A percentile compares a stretch with the other conserved stretches of the same genome.
Conservation (phyloP, 106 monocot genomes). For the Cymbidium sinense region DNA sequence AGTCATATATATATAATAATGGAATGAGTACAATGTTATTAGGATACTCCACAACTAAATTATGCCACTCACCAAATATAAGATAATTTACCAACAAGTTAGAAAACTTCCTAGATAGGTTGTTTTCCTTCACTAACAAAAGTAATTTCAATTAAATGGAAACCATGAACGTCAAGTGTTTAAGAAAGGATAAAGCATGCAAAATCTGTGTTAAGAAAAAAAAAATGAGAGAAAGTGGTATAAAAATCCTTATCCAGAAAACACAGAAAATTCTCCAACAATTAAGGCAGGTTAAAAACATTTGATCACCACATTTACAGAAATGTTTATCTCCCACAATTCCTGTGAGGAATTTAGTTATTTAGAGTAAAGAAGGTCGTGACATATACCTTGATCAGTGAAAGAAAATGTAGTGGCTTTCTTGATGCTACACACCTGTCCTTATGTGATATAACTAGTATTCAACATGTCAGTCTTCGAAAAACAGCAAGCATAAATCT, state of each 20-base stretch:
- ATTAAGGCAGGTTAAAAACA: background rate
- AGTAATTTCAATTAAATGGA: too few species aligned
- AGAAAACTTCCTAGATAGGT: too few species aligned
- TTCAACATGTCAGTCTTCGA: background rate
- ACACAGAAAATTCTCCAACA: background rate
- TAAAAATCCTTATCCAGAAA: background rate
- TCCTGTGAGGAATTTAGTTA: background rate
- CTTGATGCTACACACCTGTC: background rate
- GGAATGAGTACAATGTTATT: too few species aligned
- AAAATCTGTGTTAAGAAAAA: too few species aligned
- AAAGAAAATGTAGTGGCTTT: background rate
- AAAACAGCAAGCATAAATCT: constrained; percentile 1
- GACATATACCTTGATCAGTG: background rate
- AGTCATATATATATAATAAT: too few species aligned
- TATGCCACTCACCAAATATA: too few species aligned
- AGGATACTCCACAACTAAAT: too few species aligned
- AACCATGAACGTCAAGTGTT: too few species aligned
- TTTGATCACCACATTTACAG: background rate
- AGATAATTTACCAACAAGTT: too few species aligned
- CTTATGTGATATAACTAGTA: background rate
- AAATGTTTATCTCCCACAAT: background rate
- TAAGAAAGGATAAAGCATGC: too few species aligned
- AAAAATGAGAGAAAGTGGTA: too few species aligned
- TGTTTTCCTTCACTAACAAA: too few species aligned
- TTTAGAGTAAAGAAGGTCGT: background rate